Evolutionary conservation across 441 rosid genomes (phyloP).

Genomic region (Breynia disticha): DNA sequence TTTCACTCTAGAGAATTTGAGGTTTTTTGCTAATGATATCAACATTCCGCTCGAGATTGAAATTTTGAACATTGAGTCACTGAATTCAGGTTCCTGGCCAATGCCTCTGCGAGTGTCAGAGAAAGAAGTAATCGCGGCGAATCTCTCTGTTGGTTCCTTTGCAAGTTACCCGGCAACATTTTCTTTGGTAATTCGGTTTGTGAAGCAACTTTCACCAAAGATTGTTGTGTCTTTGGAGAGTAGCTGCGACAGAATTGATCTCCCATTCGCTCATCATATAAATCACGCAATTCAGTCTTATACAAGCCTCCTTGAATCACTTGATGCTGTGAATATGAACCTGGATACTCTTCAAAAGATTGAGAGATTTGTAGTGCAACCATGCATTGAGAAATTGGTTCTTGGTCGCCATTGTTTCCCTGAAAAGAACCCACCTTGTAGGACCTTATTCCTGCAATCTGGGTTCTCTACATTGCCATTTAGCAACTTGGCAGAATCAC

Average conservation of each 20-base stretch:
- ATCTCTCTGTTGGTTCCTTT: conserved; percentile 43
- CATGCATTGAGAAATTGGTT: conserved; percentile 42
- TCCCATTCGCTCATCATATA: conserved; percentile 45
- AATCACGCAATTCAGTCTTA: conserved; percentile 42
- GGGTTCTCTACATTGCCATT: conserved; percentile 50
- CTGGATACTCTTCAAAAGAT: conserved; percentile 42
- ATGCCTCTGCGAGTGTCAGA: conserved; percentile 25
- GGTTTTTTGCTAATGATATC: conserved; percentile 44
- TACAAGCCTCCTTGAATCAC: conserved; percentile 42
- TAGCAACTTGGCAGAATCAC: conserved; percentile 52
- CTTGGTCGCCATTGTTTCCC: conserved; percentile 33
- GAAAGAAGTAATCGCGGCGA: conserved; percentile 45
- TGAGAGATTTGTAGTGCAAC: conserved; percentile 50
- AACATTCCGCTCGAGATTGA: conserved; percentile 51
- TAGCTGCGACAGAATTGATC: conserved; percentile 43
- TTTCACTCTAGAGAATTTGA: conserved; percentile 45
- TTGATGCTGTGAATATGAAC: conserved; percentile 43
- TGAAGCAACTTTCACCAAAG: conserved; percentile 57
- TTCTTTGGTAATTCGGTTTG: conserved; percentile 37
- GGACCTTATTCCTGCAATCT: conserved; percentile 27
- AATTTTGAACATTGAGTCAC: conserved; percentile 37
- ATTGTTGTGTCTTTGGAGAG: conserved; percentile 50
- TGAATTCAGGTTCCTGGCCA: conserved; percentile 28
- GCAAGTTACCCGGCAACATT: conserved; percentile 33
- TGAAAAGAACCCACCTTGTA: conserved; percentile 40